Evolutionary conservation across 805 yeast genomes (phyloP), one percentile per base, ranked within the genome.

Genomic region (Kurtzmaniella cleridarum): DNA sequence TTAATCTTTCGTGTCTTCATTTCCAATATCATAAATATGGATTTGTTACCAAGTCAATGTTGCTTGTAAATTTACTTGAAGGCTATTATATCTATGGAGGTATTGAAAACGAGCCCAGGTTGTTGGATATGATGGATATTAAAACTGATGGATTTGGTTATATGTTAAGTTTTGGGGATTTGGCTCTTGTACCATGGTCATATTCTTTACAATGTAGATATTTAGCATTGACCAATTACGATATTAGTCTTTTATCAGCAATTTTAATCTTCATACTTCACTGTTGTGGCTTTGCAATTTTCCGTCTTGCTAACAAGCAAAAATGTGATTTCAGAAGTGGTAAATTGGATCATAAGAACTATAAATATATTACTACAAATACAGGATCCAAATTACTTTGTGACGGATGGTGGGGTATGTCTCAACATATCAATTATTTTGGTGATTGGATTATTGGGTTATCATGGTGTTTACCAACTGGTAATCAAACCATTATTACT

Each of bases 111-210:
- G 98, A 93, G 59, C 86, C 79, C 53, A 97, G 97, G 5, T 76
- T 81, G 10, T 67, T 93, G 42, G 79, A 93, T 5, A 93, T 93
- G 97, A 91, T 93, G 75, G 98, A 93, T 60, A 79, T 90, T 36
- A 84, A 95, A 5, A 86, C 96, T 9, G 98, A 93, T 64, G 98
- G 98, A 0, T 88, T 93, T 58, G 98, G 98, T 1, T 90, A 82
- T 64, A 93, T 93, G 98, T 70, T 93, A 38, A 79, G 89, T 3
- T 90, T 91, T 66, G 98, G 98, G 23, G 98, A 93, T 57, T 71
- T 93, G 51, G 80, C 93, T 2, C 75, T 93, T 69, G 88, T 93
- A 16, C 98, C 98, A 26, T 91, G 91, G 70, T 75, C 95, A 1
- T 93, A 93, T 59, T 75, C 89, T 8, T 59, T 93, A 42, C 98